Percentiles rank a stretch among this genome's conserved stretches.
Conservation (phyloP, 1,284 basidiomycete genomes). For the Meira nashicola region DNA sequence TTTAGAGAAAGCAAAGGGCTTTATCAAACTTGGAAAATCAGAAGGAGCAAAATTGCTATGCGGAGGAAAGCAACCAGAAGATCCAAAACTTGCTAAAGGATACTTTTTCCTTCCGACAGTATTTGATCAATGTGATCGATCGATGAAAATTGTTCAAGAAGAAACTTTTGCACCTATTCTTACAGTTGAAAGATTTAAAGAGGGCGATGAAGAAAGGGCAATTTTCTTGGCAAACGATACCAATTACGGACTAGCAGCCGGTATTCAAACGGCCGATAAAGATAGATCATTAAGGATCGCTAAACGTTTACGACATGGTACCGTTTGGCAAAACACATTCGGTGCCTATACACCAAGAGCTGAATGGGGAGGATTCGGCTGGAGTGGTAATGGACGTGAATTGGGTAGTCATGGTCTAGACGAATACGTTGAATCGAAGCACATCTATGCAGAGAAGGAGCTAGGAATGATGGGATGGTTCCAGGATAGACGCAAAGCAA, state of each 20-base stretch:
- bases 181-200: slow-evolving; percentile 48
- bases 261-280: slow-evolving; percentile 42
- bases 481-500: slow-evolving; percentile 21
- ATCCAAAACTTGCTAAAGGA: slow-evolving; percentile 44
- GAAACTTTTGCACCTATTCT: slow-evolving; percentile 52
- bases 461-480: slow-evolving; percentile 45
- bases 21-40: slow-evolving; percentile 31
- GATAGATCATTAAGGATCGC: slow-evolving; percentile 41
- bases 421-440: slow-evolving; percentile 45
- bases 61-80: slow-evolving; percentile 36
- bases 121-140: slow-evolving; percentile 46
- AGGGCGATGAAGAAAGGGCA: slow-evolving; percentile 47
- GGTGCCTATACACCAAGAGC: slow-evolving; percentile 46
- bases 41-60: slow-evolving; percentile 46
- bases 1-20: slow-evolving; percentile 42
- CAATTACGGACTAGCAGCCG: slow-evolving; percentile 49
- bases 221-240: slow-evolving; percentile 49
- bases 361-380: slow-evolving; percentile 51
- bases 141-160: slow-evolving; percentile 51
- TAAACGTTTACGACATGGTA: slow-evolving; percentile 45
- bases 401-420: slow-evolving; percentile 44
- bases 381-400: slow-evolving; percentile 50
- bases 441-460: slow-evolving; percentile 44
- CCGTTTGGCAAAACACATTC: slow-evolving; percentile 51
- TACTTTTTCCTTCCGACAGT: slow-evolving; percentile 52